These are phyloP conservation scores for Didymellaceae sp. DNA, from an alignment of 2,329 filamentous ascomycete genomes.

Conservation along the genomic window DNA sequence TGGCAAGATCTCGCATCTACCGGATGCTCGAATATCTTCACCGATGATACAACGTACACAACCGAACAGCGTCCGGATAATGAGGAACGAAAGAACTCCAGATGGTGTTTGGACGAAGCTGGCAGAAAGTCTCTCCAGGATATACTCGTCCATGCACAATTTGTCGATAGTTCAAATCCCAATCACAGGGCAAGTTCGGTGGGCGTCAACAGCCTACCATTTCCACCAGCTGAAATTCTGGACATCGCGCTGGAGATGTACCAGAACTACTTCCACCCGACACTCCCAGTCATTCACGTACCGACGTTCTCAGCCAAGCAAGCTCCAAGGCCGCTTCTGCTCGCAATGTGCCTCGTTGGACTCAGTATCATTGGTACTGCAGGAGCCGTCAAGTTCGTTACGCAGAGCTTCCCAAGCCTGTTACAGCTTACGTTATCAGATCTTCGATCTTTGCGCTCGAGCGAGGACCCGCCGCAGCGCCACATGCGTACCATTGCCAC, in stretches of 20 bases:
- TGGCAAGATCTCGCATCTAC: constrained; percentile 43
- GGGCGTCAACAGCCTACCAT: constrained; percentile 42
- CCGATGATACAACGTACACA: constrained; percentile 21
- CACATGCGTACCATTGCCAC: constrained; percentile 58
- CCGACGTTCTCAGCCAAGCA: constrained; percentile 60
- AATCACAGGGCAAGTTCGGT: constrained; percentile 41
- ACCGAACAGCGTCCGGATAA: background rate
- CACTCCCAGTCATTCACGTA: constrained; percentile 61
- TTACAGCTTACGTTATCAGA: constrained; percentile 53
- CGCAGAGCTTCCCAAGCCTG: constrained; percentile 51
- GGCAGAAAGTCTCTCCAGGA: constrained; percentile 51
- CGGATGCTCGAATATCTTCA: constrained; percentile 47
- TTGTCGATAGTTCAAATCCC: constrained; percentile 26
- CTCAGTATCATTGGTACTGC: constrained; percentile 60
- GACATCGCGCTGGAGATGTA: constrained; percentile 62
- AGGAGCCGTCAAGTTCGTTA: constrained; percentile 59
- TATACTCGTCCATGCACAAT: constrained; percentile 34
- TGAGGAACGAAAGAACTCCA: constrained; percentile 33
- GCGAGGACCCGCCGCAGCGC: constrained; percentile 48
- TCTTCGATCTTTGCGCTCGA: constrained; percentile 52
- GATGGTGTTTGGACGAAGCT: constrained; percentile 47
- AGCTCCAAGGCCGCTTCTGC: constrained; percentile 55
- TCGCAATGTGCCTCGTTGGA: constrained; percentile 62
- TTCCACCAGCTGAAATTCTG: constrained; percentile 60
- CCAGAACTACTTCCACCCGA: constrained; percentile 61